Evolutionary conservation across 495 filamentous ascomycete species (phyloP), one percentile per base, ranked within the genome.

Genomic region (Tuber calosporum): DNA sequence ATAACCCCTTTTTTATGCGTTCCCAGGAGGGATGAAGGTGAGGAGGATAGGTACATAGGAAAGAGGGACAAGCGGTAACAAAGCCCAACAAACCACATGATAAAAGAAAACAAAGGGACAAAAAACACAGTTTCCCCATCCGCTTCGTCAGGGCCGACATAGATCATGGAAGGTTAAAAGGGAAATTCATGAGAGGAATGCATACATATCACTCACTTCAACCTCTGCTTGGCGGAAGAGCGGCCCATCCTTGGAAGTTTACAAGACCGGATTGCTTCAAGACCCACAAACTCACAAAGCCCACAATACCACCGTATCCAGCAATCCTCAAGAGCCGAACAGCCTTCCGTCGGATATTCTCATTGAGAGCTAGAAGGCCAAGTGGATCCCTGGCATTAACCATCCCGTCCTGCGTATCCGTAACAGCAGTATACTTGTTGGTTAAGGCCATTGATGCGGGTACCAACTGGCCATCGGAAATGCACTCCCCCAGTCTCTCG

Each of bases 401-500:
- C 41, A 67, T 67, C 19, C 77, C 70, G 20, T 38, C n/a, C 41
- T 73, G 70, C 22, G 72, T 53, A 13, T 62, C 67, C 36, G 74
- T 45, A 30, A 40, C 34, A 36, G 68, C 41, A 19, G 74, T 42
- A 11, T 39, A 71, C 62, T 78, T 78, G 43, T 70, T 66, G 30
- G 77, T 78, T 30, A 76, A 48, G 30, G 69, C 76, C 30, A 58
- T 67, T 48, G 78, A 69, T 69, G 39, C 67, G 45, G 87, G 86
- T 1, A 91, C 87, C 30, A 91, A 83, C 4, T 86, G 89, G 1
- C 92, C 91, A 75, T 94, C 90, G 26, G 89, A 83, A 11, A 94
- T 87, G 75, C 89, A 90, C 79, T 96, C 91, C 40, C 87, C 87
- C 1, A 96, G 82, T 76, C 87, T 85, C 81, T 94, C 89, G 0